Percentiles rank a stretch among this genome's conserved stretches.
Evolutionary conservation across 176 grass and related monocot species (phyloP).

Genomic region (Themeda triandra): DNA sequence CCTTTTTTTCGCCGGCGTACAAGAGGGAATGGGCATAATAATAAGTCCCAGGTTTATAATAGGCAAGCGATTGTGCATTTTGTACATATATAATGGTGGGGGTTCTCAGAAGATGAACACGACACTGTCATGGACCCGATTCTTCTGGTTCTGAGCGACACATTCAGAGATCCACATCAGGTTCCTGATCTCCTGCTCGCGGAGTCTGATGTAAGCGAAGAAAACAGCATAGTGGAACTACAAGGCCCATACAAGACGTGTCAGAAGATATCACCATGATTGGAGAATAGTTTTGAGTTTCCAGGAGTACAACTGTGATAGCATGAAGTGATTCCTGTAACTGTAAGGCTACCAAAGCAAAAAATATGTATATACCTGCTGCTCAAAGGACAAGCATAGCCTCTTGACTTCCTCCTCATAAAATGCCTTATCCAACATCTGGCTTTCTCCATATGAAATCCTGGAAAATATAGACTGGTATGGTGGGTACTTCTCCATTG

Average conservation of each 20-base stretch:
- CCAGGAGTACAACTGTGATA: not conserved
- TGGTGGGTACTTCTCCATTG: conserved; percentile 96
- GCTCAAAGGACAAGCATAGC: conserved; percentile 82
- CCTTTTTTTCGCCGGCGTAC: not conserved
- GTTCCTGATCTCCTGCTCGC: conserved; percentile 95
- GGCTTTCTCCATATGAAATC: conserved; percentile 89
- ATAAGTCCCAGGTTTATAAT: conserved; percentile 21
- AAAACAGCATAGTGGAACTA: conserved; percentile 97
- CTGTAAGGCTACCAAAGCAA: not conserved
- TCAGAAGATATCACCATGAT: not conserved
- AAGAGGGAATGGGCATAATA: conserved; percentile 11
- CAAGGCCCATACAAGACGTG: conserved; percentile 30
- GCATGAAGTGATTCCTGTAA: not conserved
- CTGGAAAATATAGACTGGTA: conserved; percentile 90
- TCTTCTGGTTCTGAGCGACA: conserved; percentile 94
- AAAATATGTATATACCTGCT: conserved; percentile 58
- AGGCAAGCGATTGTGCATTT: conserved; percentile 32
- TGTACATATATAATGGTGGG: conserved; percentile 23
- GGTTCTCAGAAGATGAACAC: conserved; percentile 78
- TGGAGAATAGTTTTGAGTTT: not conserved
- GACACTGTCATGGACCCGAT: conserved; percentile 89
- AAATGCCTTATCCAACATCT: conserved; percentile 98
- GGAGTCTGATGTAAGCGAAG: conserved; percentile 91
- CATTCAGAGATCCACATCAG: conserved; percentile 99
- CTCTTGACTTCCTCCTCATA: conserved; percentile 94